Evolutionary conservation across 2,329 filamentous ascomycete species (phyloP).

Genomic region (Geosmithia flava): DNA sequence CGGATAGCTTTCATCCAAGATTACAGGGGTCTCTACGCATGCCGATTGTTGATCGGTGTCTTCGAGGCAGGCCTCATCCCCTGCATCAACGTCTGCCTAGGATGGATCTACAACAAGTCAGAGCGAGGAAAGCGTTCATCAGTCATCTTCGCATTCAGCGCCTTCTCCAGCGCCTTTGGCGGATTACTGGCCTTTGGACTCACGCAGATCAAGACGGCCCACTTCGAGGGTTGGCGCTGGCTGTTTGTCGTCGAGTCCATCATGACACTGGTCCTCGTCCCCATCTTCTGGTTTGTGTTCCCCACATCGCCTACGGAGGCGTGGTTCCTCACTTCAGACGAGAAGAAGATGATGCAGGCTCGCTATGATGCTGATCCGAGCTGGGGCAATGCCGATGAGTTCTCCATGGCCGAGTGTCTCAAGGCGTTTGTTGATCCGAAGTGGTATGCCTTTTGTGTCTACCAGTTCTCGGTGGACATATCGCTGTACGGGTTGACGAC

Average conservation of each 20-base stretch:
- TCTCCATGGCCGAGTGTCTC: slow-evolving; percentile 7
- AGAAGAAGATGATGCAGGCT: slow-evolving; percentile 9
- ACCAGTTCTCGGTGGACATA: slow-evolving; percentile 14
- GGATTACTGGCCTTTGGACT: slow-evolving; percentile 29
- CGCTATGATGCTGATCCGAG: slow-evolving; percentile 6
- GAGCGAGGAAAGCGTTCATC: slow-evolving; percentile 13
- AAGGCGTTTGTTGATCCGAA: slow-evolving; percentile 14
- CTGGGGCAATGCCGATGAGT: slow-evolving; percentile 5
- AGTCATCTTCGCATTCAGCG: slow-evolving; percentile 25
- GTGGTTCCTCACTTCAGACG: slow-evolving; percentile 10
- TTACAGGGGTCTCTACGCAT: slow-evolving; percentile 10
- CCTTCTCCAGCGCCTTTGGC: slow-evolving; percentile 25
- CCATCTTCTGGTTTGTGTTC: slow-evolving; percentile 13
- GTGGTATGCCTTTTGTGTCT: slow-evolving; percentile 16
- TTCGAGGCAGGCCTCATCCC: slow-evolving; percentile 10
- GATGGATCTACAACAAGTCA: slow-evolving; percentile 7
- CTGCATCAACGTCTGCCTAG: slow-evolving; percentile 8
- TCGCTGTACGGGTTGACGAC: slow-evolving; percentile 15
- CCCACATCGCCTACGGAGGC: slow-evolving; percentile 13
- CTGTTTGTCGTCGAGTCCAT: slow-evolving; percentile 26
- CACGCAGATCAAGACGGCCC: slow-evolving; percentile 17
- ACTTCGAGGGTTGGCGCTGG: slow-evolving; percentile 23
- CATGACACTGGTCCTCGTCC: slow-evolving; percentile 22
- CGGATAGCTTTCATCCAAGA: slow-evolving; percentile 7
- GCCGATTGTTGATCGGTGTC: slow-evolving; percentile 6